phyloP scores from a whole-genome alignment of 495 filamentous ascomycete genomes.

The Xylaria bambusicola region DNA sequence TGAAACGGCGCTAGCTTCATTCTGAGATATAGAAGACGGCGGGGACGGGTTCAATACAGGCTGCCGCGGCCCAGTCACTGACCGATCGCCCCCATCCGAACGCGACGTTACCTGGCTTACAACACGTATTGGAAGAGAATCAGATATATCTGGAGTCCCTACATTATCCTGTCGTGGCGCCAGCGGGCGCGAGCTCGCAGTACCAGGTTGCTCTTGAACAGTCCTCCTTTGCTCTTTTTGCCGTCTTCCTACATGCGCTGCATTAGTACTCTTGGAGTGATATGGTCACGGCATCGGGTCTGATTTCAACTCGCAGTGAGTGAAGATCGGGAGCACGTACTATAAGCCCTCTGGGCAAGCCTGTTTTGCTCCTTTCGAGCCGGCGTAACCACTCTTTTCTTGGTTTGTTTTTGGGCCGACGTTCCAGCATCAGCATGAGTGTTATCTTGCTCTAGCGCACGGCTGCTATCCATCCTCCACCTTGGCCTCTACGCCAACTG shows the following conservation, averaged over 20 bases:
- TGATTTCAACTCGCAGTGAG: background rate
- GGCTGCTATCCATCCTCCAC: slow-evolving; percentile 1
- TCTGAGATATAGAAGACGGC: background rate
- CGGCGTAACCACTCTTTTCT: slow-evolving; percentile 39
- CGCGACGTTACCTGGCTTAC: background rate
- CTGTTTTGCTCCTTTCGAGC: slow-evolving; percentile 47
- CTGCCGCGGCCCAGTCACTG: background rate
- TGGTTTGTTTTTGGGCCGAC: slow-evolving; percentile 10
- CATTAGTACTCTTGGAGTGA: background rate
- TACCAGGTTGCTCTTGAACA: background rate
- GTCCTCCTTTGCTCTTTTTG: slow-evolving; percentile 13
- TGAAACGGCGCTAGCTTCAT: background rate
- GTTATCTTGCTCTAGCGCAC: background rate
- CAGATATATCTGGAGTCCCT: background rate
- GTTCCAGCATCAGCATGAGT: background rate
- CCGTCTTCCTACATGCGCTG: slow-evolving; percentile 3
- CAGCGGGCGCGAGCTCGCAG: background rate
- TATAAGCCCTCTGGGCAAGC: slow-evolving; percentile 42
- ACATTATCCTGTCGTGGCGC: background rate
- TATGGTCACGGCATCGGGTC: too few species aligned
- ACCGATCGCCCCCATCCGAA: background rate
- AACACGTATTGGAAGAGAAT: background rate
- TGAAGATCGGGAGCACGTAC: slow-evolving; percentile 27
- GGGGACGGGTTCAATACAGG: background rate
- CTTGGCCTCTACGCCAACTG: background rate